Base-by-base conservation (phyloP, 495 filamentous ascomycete genomes). In the Penicillium steckii region DNA sequence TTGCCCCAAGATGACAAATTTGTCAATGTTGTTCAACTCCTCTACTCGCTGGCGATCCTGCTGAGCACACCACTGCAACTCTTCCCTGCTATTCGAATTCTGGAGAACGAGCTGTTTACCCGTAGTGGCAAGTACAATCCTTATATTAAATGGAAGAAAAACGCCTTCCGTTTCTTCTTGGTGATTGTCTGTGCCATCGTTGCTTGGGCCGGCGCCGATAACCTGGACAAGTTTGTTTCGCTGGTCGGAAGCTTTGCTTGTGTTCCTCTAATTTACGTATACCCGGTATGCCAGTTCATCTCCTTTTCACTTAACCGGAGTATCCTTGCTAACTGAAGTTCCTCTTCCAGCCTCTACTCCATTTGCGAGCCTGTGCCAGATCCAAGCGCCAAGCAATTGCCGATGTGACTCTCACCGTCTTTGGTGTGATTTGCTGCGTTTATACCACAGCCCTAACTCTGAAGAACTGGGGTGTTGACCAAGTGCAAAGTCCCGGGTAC, bases 121-220 rank as follows among this genome's bases (percentile, higher is more conserved):
- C 82, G 86, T 63, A 96, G 90, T 49, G 94, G 94, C 46, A 98
- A 98, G 69, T 91, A 95, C 67, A 96, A 97, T 68, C 88, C 88
- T 1, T 87, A 83, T 46, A 95, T 97, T 76, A 98, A 98, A 73
- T 97, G 93, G 93, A 86, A 95, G 79, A 98, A 98, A 84, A 98
- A 98, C 59, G 75, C 85, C 47, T 97, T 94, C 76, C 87, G 94
- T 27, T 97, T 97, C 73, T 83, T 91, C 60, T 81, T 96, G 33
- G 94, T 97, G 47, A 80, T 88, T 56, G 62, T 91, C 26, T 97
- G 92, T 62, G 88, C 91, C 3, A 60, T 88, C 33, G 85, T 97
- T 55, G 91, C 91, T 1, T 97, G 91, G 91, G 83, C 83, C 51
- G 94, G 94, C 46, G 91, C 94, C 3, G 88, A 89, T 56, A 87